Evolutionary conservation across 331 rosid species (phyloP).

Genomic region (Malus hybrid): DNA sequence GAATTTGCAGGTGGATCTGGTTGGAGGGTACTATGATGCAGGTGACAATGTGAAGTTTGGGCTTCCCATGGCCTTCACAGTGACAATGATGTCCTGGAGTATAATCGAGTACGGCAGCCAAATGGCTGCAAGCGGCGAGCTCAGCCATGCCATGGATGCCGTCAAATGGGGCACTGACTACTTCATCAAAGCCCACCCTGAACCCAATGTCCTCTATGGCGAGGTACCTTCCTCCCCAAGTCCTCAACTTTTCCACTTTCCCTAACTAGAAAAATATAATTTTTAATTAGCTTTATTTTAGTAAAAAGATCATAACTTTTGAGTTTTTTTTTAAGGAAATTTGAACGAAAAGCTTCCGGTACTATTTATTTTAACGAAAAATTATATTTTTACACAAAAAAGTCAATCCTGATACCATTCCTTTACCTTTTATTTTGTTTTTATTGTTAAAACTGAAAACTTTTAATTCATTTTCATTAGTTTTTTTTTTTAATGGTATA

Average conservation of each 20-base stretch:
- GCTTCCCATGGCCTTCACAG: slow-evolving; percentile 91
- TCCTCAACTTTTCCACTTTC: background rate
- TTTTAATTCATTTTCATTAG: no score
- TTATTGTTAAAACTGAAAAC: no score
- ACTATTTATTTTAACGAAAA: no score
- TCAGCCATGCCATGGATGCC: slow-evolving; percentile 80
- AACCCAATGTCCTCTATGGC: slow-evolving; percentile 80
- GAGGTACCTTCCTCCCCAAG: slow-evolving; percentile 42
- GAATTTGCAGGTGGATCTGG: slow-evolving; percentile 69
- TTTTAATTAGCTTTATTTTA: background rate
- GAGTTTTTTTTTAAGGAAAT: background rate
- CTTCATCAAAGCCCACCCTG: slow-evolving; percentile 87
- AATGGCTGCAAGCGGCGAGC: slow-evolving; percentile 71
- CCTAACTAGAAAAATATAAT: background rate
- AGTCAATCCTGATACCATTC: no score
- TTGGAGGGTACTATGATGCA: slow-evolving; percentile 92
- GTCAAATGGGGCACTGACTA: slow-evolving; percentile 96
- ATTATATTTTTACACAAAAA: no score
- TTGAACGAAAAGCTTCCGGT: no score
- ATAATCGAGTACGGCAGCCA: slow-evolving; percentile 79
- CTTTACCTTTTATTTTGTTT: no score
- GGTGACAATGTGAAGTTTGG: slow-evolving; percentile 99
- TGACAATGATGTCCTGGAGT: slow-evolving; percentile 96
- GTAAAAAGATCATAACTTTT: background rate
- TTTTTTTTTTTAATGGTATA: background rate